Percentiles rank a stretch among this genome's conserved stretches.
These are phyloP conservation scores for Hymenochaete sp. DNA, from an alignment of 1,284 basidiomycete genomes.

Conservation along the genomic window DNA sequence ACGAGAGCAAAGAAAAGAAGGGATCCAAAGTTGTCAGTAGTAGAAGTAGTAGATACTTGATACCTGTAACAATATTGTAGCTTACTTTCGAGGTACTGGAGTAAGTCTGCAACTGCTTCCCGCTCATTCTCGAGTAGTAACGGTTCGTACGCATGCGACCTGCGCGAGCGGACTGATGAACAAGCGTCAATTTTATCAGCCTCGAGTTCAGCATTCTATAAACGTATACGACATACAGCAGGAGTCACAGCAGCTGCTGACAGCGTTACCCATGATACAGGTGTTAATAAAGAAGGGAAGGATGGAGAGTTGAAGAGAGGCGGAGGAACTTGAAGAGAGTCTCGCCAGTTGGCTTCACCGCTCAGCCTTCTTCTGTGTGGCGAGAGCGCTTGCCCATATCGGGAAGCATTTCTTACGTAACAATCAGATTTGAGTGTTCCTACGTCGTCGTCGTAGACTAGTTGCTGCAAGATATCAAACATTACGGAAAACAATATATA, in stretches of 20 bases:
- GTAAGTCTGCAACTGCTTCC: conserved; percentile 94
- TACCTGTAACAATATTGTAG: too few relatives aligned
- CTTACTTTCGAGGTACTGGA: conserved; percentile 97
- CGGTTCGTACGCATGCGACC: conserved; percentile 86
- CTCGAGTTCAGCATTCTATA: conserved; percentile 7
- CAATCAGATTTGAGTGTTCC: too few relatives aligned
- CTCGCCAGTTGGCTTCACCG: too few relatives aligned
- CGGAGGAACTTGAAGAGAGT: conserved; percentile 8
- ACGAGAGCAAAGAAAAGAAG: conserved; percentile 1
- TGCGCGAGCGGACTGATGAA: conserved; percentile 57
- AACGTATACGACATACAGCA: conserved; percentile 47
- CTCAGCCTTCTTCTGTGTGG: too few relatives aligned
- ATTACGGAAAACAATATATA: conserved; percentile 8
- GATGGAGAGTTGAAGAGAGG: conserved; percentile 19
- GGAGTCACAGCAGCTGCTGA: conserved; percentile 69
- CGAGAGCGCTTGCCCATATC: too few relatives aligned
- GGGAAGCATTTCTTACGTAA: too few relatives aligned
- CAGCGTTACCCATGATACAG: conserved; percentile 33
- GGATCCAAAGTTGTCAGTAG: background rate
- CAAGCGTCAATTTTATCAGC: conserved; percentile 9
- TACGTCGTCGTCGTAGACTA: too few relatives aligned
- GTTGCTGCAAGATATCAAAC: background rate
- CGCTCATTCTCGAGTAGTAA: conserved; percentile 95
- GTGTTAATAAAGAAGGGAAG: conserved; percentile 18
- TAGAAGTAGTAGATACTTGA: too few relatives aligned